Base-by-base conservation (phyloP, 1,284 basidiomycete genomes). In the Leccinum proliferum region DNA sequence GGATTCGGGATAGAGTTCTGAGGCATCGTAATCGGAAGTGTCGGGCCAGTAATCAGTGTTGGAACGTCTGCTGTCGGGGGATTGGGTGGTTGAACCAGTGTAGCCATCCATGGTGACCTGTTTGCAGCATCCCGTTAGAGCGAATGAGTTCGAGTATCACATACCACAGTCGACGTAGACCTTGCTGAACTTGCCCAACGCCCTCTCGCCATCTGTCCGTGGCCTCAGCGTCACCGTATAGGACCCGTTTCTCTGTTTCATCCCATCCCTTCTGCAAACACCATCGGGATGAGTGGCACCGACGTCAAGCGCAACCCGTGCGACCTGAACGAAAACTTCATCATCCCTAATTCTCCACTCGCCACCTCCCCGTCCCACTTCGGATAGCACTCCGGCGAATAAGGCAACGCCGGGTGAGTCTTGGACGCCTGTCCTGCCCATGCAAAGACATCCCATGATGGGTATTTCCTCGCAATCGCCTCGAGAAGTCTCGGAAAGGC, bases 251-350 rank as follows among this genome's bases (percentile, higher is more conserved):
- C 34, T n/a, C 15, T 15, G 39, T 29, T n/a, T 50, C 4, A 37
- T 21, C 18, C 18, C 18, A 21, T 21, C 18, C 18, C 48, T 34
- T 58, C 59, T 1, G 61, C 62, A 50, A 67, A 61, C n/a, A 4
- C 37, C 63, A 70, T 41, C 12, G 69, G 66, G 14, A 70, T 70
- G 4, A 71, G 53, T 5, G 69, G 71, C 25, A 73, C 63, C 4
- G 71, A 70, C 25, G 29, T 59, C 53, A 72, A 53, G 8, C 41
- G 61, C 35, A 70, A 15, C 10, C 61, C 69, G 25, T 64, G 60
- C 4, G 58, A 9, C n/a, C 60, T 57, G 52, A 72, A 48, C 29
- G 37, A 6, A 57, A 70, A 71, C 5, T 32, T 34, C 25, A 5
- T 57, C 65, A 65, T 69, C 39, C 63, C 68, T 25, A 58, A 21